Evolutionary conservation across 805 yeast species (phyloP), one percentile per base, ranked within the genome.

Genomic region (Myxozyma neotropica): DNA sequence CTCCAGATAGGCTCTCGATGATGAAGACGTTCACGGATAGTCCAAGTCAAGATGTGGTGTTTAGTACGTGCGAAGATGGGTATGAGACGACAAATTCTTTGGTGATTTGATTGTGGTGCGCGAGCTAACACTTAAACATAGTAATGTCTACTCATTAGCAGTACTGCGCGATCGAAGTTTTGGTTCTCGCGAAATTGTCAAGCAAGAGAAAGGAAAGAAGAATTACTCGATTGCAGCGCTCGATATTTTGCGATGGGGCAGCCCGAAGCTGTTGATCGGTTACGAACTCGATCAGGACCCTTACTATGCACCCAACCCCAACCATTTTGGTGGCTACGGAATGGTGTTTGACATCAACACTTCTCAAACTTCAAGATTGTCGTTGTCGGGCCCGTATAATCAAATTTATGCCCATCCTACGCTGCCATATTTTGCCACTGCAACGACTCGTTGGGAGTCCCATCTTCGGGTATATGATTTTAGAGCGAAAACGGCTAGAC

Each of bases 351-450:
- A 53, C 19, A 17, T 53, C 8, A 21, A 7, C 8, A 17, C 50
- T 23, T 7, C 12, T 12, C 19, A 27, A 17, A 31, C 24, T 7
- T 15, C 50, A 10, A 45, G 43, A 35, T 35, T 53, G 13, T 4
- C 35, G 5, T 1, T 23, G 19, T 10, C 23, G 7, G n/a, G n/a
- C 2, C 33, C 44, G 5, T 33, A 27, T 33, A 45, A 33, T 13
- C 36, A 36, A 35, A 46, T 54, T 17, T 54, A 46, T 26, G 52
- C 40, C 10, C 57, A 54, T 21, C 44, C 45, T 12, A 12, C 31
- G 15, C 10, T n/a, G 35, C 46, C 57, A 5, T 47, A 21, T 19
- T 27, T 54, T 46, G 47, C 51, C 12, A 17, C 17, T 38, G 36
- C 13, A 17, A 4, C 19, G 15, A 27, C 24, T 29, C 21, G 33